phyloP scores from a whole-genome alignment of 306 rosid genomes.

The Rubus idaeus region DNA sequence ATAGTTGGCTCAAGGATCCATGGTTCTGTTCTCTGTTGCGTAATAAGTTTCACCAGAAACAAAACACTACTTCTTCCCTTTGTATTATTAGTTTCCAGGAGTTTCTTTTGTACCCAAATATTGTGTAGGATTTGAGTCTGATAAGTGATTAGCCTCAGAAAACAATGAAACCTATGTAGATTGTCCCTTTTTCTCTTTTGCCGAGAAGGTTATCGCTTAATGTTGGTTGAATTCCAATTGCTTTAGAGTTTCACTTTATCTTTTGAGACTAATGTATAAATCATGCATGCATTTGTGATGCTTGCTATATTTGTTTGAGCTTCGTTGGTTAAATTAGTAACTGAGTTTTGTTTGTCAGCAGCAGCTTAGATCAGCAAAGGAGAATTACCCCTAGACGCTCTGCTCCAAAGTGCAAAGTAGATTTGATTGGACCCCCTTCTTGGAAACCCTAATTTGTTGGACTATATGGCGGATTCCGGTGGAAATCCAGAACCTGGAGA shows the following conservation, averaged over 20 bases:
- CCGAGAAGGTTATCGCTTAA: neutral
- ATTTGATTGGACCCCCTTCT: neutral
- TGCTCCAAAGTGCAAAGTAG: neutral
- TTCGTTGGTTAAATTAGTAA: neutral
- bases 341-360: conserved; percentile 3
- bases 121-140: neutral
- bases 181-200: neutral
- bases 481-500: conserved; percentile 40
- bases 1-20: too few relatives aligned
- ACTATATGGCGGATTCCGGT: conserved; percentile 32
- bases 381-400: neutral
- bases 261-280: neutral
- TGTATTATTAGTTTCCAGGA: too few relatives aligned
- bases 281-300: neutral
- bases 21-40: too few relatives aligned
- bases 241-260: neutral
- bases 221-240: neutral
- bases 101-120: too few relatives aligned
- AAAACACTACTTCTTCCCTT: too few relatives aligned
- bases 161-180: neutral
- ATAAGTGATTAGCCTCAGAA: neutral
- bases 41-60: too few relatives aligned
- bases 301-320: neutral
- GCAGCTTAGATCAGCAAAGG: neutral
- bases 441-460: neutral